phyloP scores from a whole-genome alignment of 768 basidiomycete species.

The Russula sp. region DNA sequence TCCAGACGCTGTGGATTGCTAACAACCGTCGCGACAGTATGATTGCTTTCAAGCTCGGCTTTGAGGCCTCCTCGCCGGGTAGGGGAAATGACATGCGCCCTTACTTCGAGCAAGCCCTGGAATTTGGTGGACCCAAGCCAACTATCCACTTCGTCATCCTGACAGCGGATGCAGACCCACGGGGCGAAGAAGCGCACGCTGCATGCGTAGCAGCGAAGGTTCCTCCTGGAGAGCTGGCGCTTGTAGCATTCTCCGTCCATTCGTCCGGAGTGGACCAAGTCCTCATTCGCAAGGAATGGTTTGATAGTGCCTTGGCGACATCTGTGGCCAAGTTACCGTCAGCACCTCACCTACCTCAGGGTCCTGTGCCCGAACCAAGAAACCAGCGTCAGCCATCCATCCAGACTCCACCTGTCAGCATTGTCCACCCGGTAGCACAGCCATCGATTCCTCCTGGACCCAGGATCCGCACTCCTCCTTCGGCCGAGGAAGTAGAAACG shows the following conservation, averaged over 20 bases:
- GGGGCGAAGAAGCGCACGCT: slow-evolving; percentile 76
- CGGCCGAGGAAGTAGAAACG: slow-evolving; percentile 61
- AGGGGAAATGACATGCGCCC: slow-evolving; percentile 57
- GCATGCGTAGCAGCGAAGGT: slow-evolving; percentile 81
- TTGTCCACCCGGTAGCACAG: slow-evolving; percentile 22
- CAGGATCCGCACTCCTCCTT: slow-evolving; percentile 61
- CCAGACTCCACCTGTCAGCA: slow-evolving; percentile 17
- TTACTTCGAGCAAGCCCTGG: slow-evolving; percentile 75
- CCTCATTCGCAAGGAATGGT: slow-evolving; percentile 82
- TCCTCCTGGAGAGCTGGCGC: slow-evolving; percentile 65
- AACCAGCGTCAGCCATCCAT: slow-evolving; percentile 23
- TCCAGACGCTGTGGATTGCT: slow-evolving; percentile 84
- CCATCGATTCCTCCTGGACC: slow-evolving; percentile 26
- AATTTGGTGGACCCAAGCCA: slow-evolving; percentile 77
- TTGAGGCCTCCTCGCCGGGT: slow-evolving; percentile 51
- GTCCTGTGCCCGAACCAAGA: slow-evolving; percentile 27
- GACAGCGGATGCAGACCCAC: slow-evolving; percentile 76
- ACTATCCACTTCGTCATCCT: slow-evolving; percentile 88
- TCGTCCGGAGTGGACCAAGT: slow-evolving; percentile 86
- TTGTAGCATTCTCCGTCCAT: slow-evolving; percentile 87
- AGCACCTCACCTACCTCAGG: slow-evolving; percentile 28
- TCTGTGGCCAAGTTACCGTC: slow-evolving; percentile 59
- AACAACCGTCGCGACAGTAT: slow-evolving; percentile 81
- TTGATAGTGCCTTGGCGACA: slow-evolving; percentile 55
- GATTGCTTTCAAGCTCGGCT: slow-evolving; percentile 69